Percentiles rank a stretch among this genome's conserved stretches.
Evolutionary conservation across 176 grass and related monocot genomes (phyloP).

Genomic region (Oryza australiensis): DNA sequence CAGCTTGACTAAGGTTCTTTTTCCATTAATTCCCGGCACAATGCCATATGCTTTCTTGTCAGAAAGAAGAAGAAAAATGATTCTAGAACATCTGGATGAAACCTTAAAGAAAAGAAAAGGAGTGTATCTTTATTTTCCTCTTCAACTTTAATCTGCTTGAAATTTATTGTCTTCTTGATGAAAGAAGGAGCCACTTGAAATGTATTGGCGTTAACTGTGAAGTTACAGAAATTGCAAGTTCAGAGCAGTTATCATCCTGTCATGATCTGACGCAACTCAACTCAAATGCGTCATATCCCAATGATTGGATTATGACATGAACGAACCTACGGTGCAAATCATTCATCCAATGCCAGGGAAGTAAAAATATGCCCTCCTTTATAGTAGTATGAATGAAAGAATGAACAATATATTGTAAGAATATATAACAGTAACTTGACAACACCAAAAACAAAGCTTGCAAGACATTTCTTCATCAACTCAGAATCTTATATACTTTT

Average conservation of each 20-base stretch:
- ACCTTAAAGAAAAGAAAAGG: not conserved
- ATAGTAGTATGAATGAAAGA: not conserved
- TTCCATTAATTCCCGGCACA: no score
- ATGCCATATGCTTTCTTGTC: no score
- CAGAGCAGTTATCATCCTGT: not conserved
- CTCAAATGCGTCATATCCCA: not conserved
- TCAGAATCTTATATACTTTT: not conserved
- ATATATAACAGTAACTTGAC: not conserved
- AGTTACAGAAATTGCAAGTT: not conserved
- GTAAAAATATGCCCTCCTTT: not conserved
- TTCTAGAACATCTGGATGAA: not conserved
- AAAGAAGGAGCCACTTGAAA: no score
- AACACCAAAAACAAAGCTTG: not conserved
- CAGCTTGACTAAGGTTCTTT: no score
- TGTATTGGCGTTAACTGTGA: not conserved
- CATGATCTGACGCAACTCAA: not conserved
- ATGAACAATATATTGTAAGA: not conserved
- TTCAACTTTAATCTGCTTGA: not conserved
- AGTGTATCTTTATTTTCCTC: no score
- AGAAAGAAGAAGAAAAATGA: no score
- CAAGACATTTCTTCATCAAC: not conserved
- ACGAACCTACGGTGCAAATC: not conserved
- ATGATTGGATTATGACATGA: not conserved
- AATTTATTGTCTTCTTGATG: not conserved
- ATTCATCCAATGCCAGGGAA: not conserved